Evolutionary conservation across 2,329 filamentous ascomycete genomes (phyloP), one percentile per base, ranked within the genome.

Genomic region (Penicillium rolfsii): DNA sequence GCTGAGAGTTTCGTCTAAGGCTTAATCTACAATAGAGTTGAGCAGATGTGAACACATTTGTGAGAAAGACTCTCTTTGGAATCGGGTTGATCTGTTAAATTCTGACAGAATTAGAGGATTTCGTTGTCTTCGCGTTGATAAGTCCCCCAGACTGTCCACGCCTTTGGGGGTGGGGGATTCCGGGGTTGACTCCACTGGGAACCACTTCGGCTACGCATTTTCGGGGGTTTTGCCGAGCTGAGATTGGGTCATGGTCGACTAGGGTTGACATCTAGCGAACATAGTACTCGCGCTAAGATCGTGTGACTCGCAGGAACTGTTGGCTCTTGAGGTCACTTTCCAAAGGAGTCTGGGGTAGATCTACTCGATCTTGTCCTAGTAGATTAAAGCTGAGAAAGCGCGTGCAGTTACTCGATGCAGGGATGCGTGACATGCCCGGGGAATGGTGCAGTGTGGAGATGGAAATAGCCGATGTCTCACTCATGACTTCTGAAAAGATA

Each of bases 141-240:
- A 35, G 48, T 19, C 48, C 57, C 57, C 57, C 33, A 36, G 52
- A 35, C 30, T 59, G 50, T 36, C 6, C 11, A 46, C 56, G 26
- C 41, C 45, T 12, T 33, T 24, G 50, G 36, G 50, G 36, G 46
- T 33, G 55, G 57, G 52, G 59, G 40, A 50, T 22, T 55, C 49
- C 22, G 60, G 61, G 52, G 53, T 49, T 52, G 49, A 28, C 55
- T 55, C 56, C 50, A 36, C 49, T 30, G 33, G 30, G 36, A n/a
- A 46, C 26, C 53, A 35, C 40, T 9, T 8, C 3, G 35, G 46
- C 46, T 14, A 49, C 28, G 28, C 24, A 26, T 49, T n/a, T n/a
- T 11, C 19, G 19, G 28, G 46, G 4, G 7, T 16, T 49, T 49
- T 33, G n/a, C 46, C 46, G 46, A 49, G 28, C 28, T n/a, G n/a